Conservation (phyloP, 495 filamentous ascomycete genomes). For the Cudoniella acicularis region DNA sequence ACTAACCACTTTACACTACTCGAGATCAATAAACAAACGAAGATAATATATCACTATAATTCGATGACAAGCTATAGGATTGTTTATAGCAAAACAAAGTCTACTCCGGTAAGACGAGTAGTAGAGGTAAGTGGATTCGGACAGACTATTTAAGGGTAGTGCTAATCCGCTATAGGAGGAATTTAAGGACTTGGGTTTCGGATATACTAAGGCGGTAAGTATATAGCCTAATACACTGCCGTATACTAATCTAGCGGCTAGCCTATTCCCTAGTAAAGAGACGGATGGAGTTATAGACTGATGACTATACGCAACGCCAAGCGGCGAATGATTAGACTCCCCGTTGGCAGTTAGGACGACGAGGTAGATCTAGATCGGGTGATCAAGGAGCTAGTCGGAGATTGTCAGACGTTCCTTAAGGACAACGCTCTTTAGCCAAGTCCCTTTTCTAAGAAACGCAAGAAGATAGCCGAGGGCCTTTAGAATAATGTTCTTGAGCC, state of each 20-base stretch:
- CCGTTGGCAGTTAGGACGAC: constrained; percentile 20
- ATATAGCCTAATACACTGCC: constrained; percentile 6
- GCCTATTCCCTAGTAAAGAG: constrained; percentile 22
- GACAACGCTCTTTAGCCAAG: constrained; percentile 12
- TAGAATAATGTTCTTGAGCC: constrained; percentile 12
- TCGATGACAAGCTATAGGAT: constrained; percentile 20
- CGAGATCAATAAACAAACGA: constrained; percentile 23
- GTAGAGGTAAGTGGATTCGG: constrained; percentile 19
- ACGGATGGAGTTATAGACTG: constrained; percentile 22
- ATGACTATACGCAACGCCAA: constrained; percentile 22
- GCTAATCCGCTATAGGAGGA: constrained; percentile 17
- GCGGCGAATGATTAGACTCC: constrained; percentile 23
- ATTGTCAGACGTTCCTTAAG: constrained; percentile 16
- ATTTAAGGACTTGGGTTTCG: constrained; percentile 21
- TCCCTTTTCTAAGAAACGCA: constrained; percentile 16
- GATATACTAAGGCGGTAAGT: constrained; percentile 19
- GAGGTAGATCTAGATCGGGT: constrained; percentile 19
- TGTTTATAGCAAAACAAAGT: constrained; percentile 18
- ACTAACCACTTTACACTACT: constrained; percentile 22
- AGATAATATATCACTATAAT: constrained; percentile 25
- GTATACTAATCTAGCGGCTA: constrained; percentile 15
- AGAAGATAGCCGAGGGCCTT: constrained; percentile 13
- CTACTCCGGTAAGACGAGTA: constrained; percentile 13
- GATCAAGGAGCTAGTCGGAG: constrained; percentile 13
- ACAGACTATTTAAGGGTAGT: constrained; percentile 7